Percentiles rank a stretch among this genome's conserved stretches.
These are phyloP conservation scores for Abelmoschus esculentus DNA, from an alignment of 345 rosid species.

Conservation along the genomic window DNA sequence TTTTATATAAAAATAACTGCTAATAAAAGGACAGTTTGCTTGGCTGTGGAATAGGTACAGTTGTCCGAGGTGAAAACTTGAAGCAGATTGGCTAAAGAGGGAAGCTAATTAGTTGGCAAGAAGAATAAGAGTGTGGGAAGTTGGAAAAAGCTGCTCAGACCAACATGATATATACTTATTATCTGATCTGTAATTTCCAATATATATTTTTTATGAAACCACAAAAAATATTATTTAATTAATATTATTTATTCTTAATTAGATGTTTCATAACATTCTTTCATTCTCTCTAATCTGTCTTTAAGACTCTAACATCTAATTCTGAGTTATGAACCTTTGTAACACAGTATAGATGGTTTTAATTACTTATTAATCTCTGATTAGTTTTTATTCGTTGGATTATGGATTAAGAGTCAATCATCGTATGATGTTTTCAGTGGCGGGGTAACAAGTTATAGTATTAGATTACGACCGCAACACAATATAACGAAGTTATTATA, in stretches of 20 bases:
- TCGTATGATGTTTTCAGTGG: background rate
- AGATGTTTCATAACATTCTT: constrained; percentile 43
- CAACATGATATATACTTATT: constrained; percentile 22
- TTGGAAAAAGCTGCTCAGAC: constrained; percentile 33
- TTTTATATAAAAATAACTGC: constrained; percentile 26
- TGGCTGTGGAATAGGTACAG: constrained; percentile 56
- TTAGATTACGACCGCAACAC: no score
- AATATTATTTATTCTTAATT: constrained; percentile 14
- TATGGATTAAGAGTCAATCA: background rate
- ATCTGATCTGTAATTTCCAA: constrained; percentile 31
- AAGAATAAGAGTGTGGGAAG: constrained; percentile 16
- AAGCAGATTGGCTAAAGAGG: constrained; percentile 21
- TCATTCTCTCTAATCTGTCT: constrained; percentile 20
- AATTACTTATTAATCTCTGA: background rate
- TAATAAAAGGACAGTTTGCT: constrained; percentile 51
- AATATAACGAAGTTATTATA: no score
- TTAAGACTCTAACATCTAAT: constrained; percentile 23
- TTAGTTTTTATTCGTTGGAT: no score
- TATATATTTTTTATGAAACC: background rate
- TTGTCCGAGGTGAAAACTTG: constrained; percentile 26
- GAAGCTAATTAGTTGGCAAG: constrained; percentile 12
- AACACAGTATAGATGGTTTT: background rate
- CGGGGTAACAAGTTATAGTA: no score
- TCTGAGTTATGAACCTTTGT: constrained; percentile 24
- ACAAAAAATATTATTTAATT: constrained; percentile 9